These are phyloP conservation scores for Dichotomopilus funicola DNA, from an alignment of 2,329 filamentous ascomycete genomes.

Conservation along the genomic window DNA sequence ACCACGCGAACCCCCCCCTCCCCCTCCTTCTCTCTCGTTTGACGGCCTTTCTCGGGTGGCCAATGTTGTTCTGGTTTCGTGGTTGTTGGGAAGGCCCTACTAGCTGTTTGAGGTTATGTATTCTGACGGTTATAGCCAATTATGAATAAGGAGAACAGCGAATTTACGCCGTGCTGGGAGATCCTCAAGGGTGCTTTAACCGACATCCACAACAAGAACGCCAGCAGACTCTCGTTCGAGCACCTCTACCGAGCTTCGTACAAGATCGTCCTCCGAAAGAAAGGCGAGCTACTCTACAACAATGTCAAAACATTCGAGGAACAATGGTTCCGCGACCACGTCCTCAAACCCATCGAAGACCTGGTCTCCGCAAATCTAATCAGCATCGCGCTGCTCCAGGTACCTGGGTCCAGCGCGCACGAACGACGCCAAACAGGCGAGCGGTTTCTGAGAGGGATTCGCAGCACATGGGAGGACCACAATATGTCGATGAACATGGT, in stretches of 20 bases:
- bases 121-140: slow-evolving; percentile 22
- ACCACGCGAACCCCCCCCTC: no score
- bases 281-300: slow-evolving; percentile 74
- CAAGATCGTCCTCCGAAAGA: slow-evolving; percentile 85
- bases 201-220: slow-evolving; percentile 90
- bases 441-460: slow-evolving; percentile 69
- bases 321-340: slow-evolving; percentile 68
- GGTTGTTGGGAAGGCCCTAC: no score
- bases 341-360: slow-evolving; percentile 62
- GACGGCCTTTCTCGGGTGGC: no score
- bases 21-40: no score
- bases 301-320: slow-evolving; percentile 75
- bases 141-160: slow-evolving; percentile 49
- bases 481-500: slow-evolving; percentile 94
- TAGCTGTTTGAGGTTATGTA: not conserved
- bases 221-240: slow-evolving; percentile 85
- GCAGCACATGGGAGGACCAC: slow-evolving; percentile 79
- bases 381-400: slow-evolving; percentile 51
- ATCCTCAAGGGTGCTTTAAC: slow-evolving; percentile 68
- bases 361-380: slow-evolving; percentile 65
- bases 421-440: slow-evolving; percentile 78
- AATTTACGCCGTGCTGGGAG: slow-evolving; percentile 82
- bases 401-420: slow-evolving; percentile 57
- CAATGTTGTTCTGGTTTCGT: no score
- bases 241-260: slow-evolving; percentile 91